These are phyloP conservation scores for Dichomitus squalens DNA, from an alignment of 1,284 basidiomycete genomes.

Conservation along the genomic window DNA sequence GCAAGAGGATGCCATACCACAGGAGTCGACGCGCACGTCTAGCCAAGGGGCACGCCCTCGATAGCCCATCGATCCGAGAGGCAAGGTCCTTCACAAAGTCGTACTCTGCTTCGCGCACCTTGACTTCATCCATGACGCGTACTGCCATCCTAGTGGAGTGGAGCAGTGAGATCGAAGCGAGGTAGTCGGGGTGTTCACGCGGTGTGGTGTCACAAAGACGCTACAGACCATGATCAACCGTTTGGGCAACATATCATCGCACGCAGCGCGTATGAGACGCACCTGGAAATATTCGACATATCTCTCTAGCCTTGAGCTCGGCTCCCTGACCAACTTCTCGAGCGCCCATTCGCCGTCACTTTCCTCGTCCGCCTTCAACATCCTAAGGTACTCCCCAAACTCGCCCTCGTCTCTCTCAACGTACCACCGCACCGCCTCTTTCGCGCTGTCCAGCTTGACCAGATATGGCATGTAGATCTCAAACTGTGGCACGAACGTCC, in stretches of 20 bases:
- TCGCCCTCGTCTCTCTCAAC: conserved; percentile 38
- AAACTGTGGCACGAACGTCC: conserved; percentile 62
- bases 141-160: conserved; percentile 71
- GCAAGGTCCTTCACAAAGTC: conserved; percentile 67
- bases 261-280: conserved; percentile 32
- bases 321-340: conserved; percentile 71
- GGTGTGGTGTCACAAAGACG: conserved; percentile 70
- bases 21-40: conserved; percentile 74
- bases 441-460: conserved; percentile 67
- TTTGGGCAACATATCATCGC: background rate
- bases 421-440: conserved; percentile 44
- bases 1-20: conserved; percentile 54
- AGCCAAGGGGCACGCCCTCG: conserved; percentile 53
- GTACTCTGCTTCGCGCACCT: conserved; percentile 83
- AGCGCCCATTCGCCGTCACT: conserved; percentile 65
- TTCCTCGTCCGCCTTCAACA: conserved; percentile 59
- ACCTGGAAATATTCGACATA: conserved; percentile 81
- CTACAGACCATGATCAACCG: conserved; percentile 34
- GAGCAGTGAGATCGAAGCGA: conserved; percentile 66
- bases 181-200: conserved; percentile 66
- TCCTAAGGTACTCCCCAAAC: conserved; percentile 82
- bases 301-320: conserved; percentile 70
- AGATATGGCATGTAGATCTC: conserved; percentile 88
- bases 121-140: conserved; percentile 79
- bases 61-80: conserved; percentile 61